Evolutionary conservation across 495 filamentous ascomycete species (phyloP).

Genomic region (Podospora australis): DNA sequence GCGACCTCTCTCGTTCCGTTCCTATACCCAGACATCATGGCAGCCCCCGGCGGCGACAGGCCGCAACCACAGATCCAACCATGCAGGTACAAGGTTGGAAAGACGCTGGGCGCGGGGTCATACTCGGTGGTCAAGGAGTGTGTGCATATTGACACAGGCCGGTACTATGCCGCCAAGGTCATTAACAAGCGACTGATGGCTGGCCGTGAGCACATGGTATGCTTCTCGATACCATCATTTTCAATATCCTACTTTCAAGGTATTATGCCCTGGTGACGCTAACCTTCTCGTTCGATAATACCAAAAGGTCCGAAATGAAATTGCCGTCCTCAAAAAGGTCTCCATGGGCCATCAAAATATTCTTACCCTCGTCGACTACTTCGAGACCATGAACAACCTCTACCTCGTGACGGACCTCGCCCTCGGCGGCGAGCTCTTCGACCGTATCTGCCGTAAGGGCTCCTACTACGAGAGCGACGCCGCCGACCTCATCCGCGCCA

Average conservation of each 20-base stretch:
- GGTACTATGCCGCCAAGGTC: constrained; percentile 98
- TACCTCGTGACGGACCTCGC: constrained; percentile 97
- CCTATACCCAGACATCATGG: constrained; percentile 20
- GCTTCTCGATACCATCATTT: constrained; percentile 5
- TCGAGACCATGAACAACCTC: constrained; percentile 98
- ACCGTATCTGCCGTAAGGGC: constrained; percentile 96
- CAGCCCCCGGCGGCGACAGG: constrained; percentile 23
- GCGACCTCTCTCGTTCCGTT: too few species aligned
- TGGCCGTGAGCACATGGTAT: constrained; percentile 95
- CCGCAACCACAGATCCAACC: constrained; percentile 45
- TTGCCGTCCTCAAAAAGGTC: constrained; percentile 90
- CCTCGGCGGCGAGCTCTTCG: constrained; percentile 93
- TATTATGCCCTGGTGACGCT: not conserved
- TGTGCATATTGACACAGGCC: constrained; percentile 94
- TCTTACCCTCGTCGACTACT: constrained; percentile 94
- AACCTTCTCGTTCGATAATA: not conserved
- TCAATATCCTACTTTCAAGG: not conserved
- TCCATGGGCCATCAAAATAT: constrained; percentile 99
- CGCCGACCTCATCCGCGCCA: constrained; percentile 88
- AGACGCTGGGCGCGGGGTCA: constrained; percentile 90
- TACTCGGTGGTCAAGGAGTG: constrained; percentile 99
- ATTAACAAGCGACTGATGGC: constrained; percentile 99
- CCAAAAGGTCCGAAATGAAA: constrained; percentile 87
- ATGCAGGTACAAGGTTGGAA: constrained; percentile 91
- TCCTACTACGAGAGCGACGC: constrained; percentile 97